Percentiles rank a stretch among this genome's conserved stretches.
Evolutionary conservation across 441 rosid species (phyloP).

Genomic region (Manihot esculenta): DNA sequence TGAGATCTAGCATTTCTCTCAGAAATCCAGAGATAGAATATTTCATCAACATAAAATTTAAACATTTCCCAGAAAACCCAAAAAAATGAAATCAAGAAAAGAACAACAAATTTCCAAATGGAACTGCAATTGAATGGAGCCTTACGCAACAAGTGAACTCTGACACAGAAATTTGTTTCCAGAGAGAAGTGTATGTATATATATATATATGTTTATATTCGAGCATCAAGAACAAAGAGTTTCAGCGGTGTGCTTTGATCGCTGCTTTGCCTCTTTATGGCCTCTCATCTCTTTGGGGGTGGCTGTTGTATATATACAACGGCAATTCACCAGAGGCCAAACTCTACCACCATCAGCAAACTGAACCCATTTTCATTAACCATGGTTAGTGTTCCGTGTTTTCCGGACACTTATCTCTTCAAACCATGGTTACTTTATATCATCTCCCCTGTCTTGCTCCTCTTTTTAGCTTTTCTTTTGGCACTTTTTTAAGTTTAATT

Average conservation of each 20-base stretch:
- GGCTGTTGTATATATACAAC: conserved; percentile 17
- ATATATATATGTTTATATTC: neutral
- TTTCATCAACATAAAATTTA: conserved; percentile 6
- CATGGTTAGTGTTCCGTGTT: conserved; percentile 48
- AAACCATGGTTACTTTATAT: conserved; percentile 73
- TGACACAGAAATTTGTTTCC: neutral
- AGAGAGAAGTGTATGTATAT: neutral
- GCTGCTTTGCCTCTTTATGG: conserved; percentile 1
- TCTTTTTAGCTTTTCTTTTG: neutral
- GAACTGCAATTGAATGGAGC: conserved; percentile 14
- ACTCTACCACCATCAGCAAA: conserved; percentile 9
- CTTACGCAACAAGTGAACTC: conserved; percentile 28
- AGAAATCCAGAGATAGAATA: neutral
- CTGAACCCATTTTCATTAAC: conserved; percentile 37
- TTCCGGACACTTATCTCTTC: conserved; percentile 15
- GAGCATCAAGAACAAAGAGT: conserved; percentile 5
- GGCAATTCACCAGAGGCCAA: conserved; percentile 11
- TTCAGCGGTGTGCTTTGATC: too few species aligned
- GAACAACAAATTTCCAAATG: neutral
- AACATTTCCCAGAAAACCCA: conserved; percentile 20
- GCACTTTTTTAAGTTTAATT: conserved; percentile 3
- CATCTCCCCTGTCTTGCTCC: conserved; percentile 26
- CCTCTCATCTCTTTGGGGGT: neutral
- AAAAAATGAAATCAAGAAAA: neutral
- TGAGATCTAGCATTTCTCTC: conserved; percentile 28